Base-by-base conservation (phyloP, 2,329 filamentous ascomycete species). In the Endocalyx cinctus region DNA sequence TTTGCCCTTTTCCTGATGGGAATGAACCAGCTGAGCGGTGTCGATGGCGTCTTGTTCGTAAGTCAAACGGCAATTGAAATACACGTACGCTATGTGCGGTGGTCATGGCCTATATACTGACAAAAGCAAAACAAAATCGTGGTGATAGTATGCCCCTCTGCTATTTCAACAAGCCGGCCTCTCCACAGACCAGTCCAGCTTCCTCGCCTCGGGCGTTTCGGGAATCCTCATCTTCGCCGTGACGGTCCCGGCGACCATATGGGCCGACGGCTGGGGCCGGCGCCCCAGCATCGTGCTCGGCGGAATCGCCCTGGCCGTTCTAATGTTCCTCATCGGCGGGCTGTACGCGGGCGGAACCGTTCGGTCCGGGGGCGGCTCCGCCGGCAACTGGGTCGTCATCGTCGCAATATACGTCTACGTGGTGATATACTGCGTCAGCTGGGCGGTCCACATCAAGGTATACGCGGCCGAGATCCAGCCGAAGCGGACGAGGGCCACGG, bases 391-490 rank as follows among this genome's bases (percentile, higher is more conserved):
- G 69, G 59, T 72, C 0, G 67, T 74, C 2, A 65, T 75, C 5
- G 63, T 70, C 0, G 59, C 55, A 17, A 70, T 75, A 27, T 76
- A 70, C 39, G 23, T 71, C 1, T 78, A 73, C 34, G 62, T 67
- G 1, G 56, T 71, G 5, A 48, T 64, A 0, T 76, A 63, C 39
- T 63, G 55, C 17, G 52, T 55, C 2, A 64, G 70, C 0, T 79
- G 75, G 72, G 74, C 64, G 0, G 66, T 79, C 3, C 62, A 63
- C 0, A 62, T 76, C 30, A 68, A 70, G 29, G 68, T 77, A 0
- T 79, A 74, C 42, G 58, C 68, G 1, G 64, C 70, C 0, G 76
- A 80, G 48, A 77, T 74, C 27, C 68, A 77, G 46, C 74, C 74
- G 0, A 60, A 68, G 15, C 57, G 60, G 8, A 78, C 73, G 1